Base-by-base conservation (phyloP, 108 stramenopile species). In the Fragilaria crotonensis region DNA sequence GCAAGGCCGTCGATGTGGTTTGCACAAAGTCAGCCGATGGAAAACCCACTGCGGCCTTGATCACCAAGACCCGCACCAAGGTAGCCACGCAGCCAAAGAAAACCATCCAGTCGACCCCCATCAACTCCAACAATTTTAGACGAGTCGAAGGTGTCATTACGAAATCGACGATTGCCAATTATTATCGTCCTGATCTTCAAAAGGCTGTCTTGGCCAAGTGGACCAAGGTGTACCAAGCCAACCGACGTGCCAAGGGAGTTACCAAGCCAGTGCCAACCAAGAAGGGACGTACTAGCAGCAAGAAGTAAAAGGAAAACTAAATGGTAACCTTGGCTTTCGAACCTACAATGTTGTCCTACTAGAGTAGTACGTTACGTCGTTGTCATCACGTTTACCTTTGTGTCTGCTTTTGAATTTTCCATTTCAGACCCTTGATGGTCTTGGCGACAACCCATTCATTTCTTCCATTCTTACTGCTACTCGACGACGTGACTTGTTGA, bases 71-170 rank as follows among this genome's bases (percentile, higher is more conserved):
- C 36, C 82, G 80, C 63, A 72, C 73, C 68, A 93, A 95, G 88
- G 75, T 80, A 30, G 53, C 2, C 58, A 73, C 59, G 45, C 60
- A 80, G 33, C 80, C 78, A n/a, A 72, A 73, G 62, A 84, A 74
- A 67, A 65, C 68, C 28, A 59, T 72, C 20, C 86, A 83, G 46
- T 48, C 44, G 11, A 95, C 86, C 60, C 76, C 87, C 52, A 63
- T 95, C 54, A 94, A 94, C 76, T n/a, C n/a, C n/a, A 95, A 95
- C 80, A 73, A 85, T 60, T 94, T 89, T 68, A 85, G 86, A 56
- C 77, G 84, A 41, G 76, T 83, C 7, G 85, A 80, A 56, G 77
- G 76, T 52, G 71, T 83, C 49, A 86, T 95, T 70, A 63, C 48
- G 58, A 84, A 68, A 48, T 77, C 82, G 64, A 83, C 87, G 2